These are phyloP conservation scores for Cryphonectria parasitica DNA, from an alignment of 2,329 filamentous ascomycete genomes.

Conservation along the genomic window DNA sequence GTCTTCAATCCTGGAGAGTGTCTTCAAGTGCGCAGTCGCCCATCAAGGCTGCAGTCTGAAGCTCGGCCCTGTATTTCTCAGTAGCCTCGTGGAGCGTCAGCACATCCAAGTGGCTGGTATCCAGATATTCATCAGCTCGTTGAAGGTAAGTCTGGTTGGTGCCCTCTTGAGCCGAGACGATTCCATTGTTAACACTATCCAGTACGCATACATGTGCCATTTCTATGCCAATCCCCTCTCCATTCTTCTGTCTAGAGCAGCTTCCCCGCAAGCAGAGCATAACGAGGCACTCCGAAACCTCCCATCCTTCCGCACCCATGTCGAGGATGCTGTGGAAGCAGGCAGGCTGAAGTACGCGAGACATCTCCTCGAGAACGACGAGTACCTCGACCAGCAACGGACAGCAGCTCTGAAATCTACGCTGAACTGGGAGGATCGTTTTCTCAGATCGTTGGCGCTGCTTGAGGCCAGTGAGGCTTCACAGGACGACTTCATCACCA, in stretches of 20 bases:
- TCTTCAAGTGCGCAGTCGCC: conserved; percentile 69
- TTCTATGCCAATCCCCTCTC: conserved; percentile 80
- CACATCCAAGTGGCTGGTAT: conserved; percentile 77
- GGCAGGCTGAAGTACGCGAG: conserved; percentile 49
- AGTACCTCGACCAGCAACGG: conserved; percentile 44
- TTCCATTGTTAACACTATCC: conserved; percentile 32
- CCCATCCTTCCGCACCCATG: conserved; percentile 65
- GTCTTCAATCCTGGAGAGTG: conserved; percentile 70
- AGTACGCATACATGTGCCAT: conserved; percentile 86
- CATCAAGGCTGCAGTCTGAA: conserved; percentile 59
- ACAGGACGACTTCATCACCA: conserved; percentile 50
- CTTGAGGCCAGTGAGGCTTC: conserved; percentile 44
- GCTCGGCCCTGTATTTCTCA: conserved; percentile 66
- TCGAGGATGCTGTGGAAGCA: conserved; percentile 53
- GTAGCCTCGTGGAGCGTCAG: conserved; percentile 70
- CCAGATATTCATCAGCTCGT: conserved; percentile 69
- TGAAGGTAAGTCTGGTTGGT: conserved; percentile 57
- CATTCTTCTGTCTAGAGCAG: conserved; percentile 54
- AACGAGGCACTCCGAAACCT: conserved; percentile 70
- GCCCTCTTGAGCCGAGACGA: not conserved
- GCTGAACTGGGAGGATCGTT: conserved; percentile 40
- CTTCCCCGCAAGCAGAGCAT: conserved; percentile 60
- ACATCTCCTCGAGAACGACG: conserved; percentile 63
- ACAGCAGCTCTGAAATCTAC: conserved; percentile 21
- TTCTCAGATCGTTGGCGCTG: conserved; percentile 56